Base-by-base conservation (phyloP, 768 basidiomycete genomes). In the Kwoniella bestiolae region DNA sequence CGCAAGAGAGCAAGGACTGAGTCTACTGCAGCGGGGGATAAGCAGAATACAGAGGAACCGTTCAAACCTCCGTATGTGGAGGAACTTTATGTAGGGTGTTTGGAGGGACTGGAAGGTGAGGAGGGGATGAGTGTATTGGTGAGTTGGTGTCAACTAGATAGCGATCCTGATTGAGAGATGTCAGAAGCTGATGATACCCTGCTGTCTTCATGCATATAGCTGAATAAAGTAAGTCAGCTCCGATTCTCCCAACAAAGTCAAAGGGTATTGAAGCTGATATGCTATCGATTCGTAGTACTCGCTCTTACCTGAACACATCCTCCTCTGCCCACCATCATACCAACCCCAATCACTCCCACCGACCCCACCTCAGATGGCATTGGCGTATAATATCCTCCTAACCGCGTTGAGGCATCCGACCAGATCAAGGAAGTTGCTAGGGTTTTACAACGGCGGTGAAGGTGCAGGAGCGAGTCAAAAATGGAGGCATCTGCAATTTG, bases 401-500 rank as follows among this genome's bases (percentile, higher is more conserved):
- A 89, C 91, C 3, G 91, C 88, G 47, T 84, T 84, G 45, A 85
- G 86, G 71, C 68, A 83, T 83, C 75, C 72, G 14, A 85, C 83
- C 65, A 84, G 82, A 34, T 84, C 76, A 5, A 50, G 68, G 14
- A 68, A 67, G n/a, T 53, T 89, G 61, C 86, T 96, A 61, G 91
- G 90, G 1, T 96, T 96, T 82, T 96, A 93, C 81, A 97, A 97
- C 69, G 95, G 94, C 87, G 79, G 76, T 85, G 79, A 21, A 29
- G 67, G 58, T n/a, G 75, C 70, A 63, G 93, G 93, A 28, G 92
- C 94, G 11, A 93, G 91, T 77, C 94, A 96, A 81, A 84, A 86
- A 2, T 92, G 94, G 82, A 92, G 94, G 74, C 94, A 96, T 77
- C 70, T 94, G n/a, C 93, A 95, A 79, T 89, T 94, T 68, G 80